Evolutionary conservation across 116 monocot genomes (phyloP).

Genomic region (Posidonia oceanica): DNA sequence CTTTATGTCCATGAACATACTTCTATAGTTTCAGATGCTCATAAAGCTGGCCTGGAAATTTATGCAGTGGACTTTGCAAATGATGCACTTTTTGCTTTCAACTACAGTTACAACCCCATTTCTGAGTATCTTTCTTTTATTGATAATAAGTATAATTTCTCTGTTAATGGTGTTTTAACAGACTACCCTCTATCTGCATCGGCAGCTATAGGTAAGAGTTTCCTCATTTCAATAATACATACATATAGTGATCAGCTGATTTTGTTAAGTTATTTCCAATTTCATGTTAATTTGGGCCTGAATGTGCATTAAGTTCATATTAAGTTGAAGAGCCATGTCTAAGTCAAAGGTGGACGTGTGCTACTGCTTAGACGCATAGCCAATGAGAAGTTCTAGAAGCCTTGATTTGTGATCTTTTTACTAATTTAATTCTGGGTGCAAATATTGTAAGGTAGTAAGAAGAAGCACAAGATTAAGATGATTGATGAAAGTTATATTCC

Average conservation of each 20-base stretch:
- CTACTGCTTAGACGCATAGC: no score
- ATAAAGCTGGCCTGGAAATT: slow-evolving; percentile 46
- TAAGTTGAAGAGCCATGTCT: no score
- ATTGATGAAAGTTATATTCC: no score
- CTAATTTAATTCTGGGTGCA: no score
- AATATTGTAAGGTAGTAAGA: no score
- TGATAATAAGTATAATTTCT: slow-evolving; percentile 53
- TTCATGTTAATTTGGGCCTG: no score
- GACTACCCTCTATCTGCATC: slow-evolving; percentile 58
- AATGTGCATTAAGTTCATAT: no score
- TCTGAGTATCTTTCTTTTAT: slow-evolving; percentile 54
- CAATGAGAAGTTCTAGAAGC: no score
- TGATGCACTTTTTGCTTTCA: slow-evolving; percentile 45
- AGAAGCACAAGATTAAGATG: no score
- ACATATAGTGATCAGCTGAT: neutral
- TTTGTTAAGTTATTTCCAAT: no score
- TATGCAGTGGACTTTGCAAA: slow-evolving; percentile 53
- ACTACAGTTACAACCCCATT: slow-evolving; percentile 69
- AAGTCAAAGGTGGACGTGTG: no score
- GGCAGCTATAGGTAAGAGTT: slow-evolving; percentile 42
- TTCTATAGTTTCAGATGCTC: slow-evolving; percentile 56
- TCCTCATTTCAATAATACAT: neutral
- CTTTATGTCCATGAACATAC: slow-evolving; percentile 29
- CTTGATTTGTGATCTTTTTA: no score
- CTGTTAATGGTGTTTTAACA: slow-evolving; percentile 63